These are phyloP conservation scores for Apiospora marii DNA, from an alignment of 2,329 filamentous ascomycete genomes.

Conservation along the genomic window DNA sequence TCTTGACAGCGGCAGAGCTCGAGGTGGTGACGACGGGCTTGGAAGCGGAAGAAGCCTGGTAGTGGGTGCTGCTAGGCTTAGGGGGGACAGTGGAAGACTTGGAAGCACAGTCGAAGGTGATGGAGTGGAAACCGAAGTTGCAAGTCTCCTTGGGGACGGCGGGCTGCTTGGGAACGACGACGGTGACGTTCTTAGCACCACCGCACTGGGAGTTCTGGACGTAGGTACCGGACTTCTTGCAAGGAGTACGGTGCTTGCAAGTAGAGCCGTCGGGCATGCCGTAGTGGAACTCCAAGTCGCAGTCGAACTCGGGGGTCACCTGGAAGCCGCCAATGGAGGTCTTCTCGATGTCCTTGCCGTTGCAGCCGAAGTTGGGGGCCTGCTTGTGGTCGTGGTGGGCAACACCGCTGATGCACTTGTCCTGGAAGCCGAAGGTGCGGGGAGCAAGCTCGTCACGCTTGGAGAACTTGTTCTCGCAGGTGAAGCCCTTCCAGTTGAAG, in stretches of 20 bases:
- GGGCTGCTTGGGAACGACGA: constrained; percentile 70
- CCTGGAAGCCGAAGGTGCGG: constrained; percentile 52
- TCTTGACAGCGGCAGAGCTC: constrained; percentile 29
- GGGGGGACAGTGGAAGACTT: constrained; percentile 43
- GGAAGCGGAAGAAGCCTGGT: constrained; percentile 31
- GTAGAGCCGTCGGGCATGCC: constrained; percentile 81
- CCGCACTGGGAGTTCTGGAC: constrained; percentile 90
- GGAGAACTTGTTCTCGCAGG: constrained; percentile 65
- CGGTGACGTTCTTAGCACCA: constrained; percentile 83
- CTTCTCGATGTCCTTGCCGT: constrained; percentile 53
- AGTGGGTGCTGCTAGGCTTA: constrained; percentile 28
- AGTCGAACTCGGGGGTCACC: constrained; percentile 76
- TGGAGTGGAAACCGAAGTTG: constrained; percentile 75
- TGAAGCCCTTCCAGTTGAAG: constrained; percentile 78
- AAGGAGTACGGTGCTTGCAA: constrained; percentile 80
- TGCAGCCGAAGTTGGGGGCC: constrained; percentile 67
- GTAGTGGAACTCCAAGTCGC: constrained; percentile 85
- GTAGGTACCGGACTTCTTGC: constrained; percentile 71
- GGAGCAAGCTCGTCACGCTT: constrained; percentile 66
- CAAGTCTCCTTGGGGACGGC: constrained; percentile 66
- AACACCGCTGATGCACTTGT: constrained; percentile 68
- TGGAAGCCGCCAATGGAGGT: constrained; percentile 83
- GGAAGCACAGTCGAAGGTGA: constrained; percentile 76
- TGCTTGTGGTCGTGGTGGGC: constrained; percentile 53
- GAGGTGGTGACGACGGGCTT: constrained; percentile 35